Conservation (phyloP, 208 protist species). For the Porcisia hertigi region DNA sequence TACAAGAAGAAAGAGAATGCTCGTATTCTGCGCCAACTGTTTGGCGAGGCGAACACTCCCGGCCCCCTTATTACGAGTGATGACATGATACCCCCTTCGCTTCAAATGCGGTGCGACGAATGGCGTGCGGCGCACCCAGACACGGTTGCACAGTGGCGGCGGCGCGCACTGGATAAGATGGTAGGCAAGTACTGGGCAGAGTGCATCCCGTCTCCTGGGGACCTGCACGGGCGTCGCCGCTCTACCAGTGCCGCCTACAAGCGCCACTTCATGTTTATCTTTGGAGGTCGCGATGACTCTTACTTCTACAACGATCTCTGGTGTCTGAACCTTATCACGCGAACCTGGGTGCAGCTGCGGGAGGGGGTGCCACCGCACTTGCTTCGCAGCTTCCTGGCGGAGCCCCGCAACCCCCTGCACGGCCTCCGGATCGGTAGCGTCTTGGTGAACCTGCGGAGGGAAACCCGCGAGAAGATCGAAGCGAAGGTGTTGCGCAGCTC, state of each 20-base stretch:
- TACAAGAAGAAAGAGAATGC: slow-evolving; percentile 17
- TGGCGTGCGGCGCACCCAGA: slow-evolving; percentile 21
- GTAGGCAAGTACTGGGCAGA: slow-evolving; percentile 44
- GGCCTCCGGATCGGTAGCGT: slow-evolving; percentile 27
- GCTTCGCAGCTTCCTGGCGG: slow-evolving; percentile 42
- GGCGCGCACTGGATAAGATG: slow-evolving; percentile 9
- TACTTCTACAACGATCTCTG: slow-evolving; percentile 79
- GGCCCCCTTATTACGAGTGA: not conserved
- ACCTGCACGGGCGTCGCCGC: slow-evolving; percentile 52
- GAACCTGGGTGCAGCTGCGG: slow-evolving; percentile 60
- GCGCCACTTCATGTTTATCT: slow-evolving; percentile 63
- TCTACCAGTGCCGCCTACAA: slow-evolving; percentile 46
- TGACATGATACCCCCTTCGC: not conserved
- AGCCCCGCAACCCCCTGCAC: slow-evolving; percentile 31
- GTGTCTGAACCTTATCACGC: slow-evolving; percentile 60
- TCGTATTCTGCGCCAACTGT: slow-evolving; percentile 7
- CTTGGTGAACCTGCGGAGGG: slow-evolving; percentile 24
- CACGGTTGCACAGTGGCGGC: slow-evolving; percentile 18
- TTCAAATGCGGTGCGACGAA: slow-evolving; percentile 7
- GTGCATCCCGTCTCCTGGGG: slow-evolving; percentile 4
- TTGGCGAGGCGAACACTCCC: slow-evolving; percentile 1
- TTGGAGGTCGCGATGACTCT: slow-evolving; percentile 58
- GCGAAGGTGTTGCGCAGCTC: slow-evolving; percentile 18
- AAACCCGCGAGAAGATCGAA: slow-evolving; percentile 12
- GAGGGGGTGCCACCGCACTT: slow-evolving; percentile 41